phyloP scores from a whole-genome alignment of 371 early-diverging fungal species.

The Mucor ambiguus region DNA sequence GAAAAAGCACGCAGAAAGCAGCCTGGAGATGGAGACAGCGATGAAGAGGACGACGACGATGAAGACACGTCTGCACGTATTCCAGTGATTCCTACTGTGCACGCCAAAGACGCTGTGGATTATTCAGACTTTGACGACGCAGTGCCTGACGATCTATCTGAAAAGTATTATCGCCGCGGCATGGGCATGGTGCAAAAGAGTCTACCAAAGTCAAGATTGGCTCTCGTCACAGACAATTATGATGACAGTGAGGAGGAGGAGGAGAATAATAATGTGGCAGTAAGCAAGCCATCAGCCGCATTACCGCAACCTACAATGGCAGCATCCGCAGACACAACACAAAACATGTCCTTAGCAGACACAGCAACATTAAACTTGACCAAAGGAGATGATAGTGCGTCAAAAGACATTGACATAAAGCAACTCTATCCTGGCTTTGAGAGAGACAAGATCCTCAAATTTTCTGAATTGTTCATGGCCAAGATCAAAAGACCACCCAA shows the following conservation, averaged over 20 bases:
- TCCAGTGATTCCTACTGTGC: slow-evolving; percentile 36
- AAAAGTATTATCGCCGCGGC: slow-evolving; percentile 47
- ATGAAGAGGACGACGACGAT: slow-evolving; percentile 33
- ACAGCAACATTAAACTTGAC: neutral
- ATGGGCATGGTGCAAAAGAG: slow-evolving; percentile 39
- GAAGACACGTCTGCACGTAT: slow-evolving; percentile 21
- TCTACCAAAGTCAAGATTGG: slow-evolving; percentile 30
- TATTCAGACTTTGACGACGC: slow-evolving; percentile 83
- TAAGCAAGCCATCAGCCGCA: neutral
- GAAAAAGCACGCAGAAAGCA: slow-evolving; percentile 30
- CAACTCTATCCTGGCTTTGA: slow-evolving; percentile 71
- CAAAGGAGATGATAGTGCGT: neutral
- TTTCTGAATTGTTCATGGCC: slow-evolving; percentile 69
- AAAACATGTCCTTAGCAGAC: neutral
- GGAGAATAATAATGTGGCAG: neutral
- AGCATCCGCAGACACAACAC: slow-evolving; percentile 16
- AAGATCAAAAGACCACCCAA: slow-evolving; percentile 41
- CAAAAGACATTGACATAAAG: slow-evolving; percentile 46
- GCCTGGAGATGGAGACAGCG: slow-evolving; percentile 43
- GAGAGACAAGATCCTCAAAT: slow-evolving; percentile 60
- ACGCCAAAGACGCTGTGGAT: slow-evolving; percentile 76
- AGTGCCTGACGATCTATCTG: slow-evolving; percentile 66
- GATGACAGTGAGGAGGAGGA: slow-evolving; percentile 68
- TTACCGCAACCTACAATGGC: neutral
- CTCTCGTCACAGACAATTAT: slow-evolving; percentile 60